Conservation (phyloP, 441 rosid genomes). For the Pelargonium cotyledonis region DNA sequence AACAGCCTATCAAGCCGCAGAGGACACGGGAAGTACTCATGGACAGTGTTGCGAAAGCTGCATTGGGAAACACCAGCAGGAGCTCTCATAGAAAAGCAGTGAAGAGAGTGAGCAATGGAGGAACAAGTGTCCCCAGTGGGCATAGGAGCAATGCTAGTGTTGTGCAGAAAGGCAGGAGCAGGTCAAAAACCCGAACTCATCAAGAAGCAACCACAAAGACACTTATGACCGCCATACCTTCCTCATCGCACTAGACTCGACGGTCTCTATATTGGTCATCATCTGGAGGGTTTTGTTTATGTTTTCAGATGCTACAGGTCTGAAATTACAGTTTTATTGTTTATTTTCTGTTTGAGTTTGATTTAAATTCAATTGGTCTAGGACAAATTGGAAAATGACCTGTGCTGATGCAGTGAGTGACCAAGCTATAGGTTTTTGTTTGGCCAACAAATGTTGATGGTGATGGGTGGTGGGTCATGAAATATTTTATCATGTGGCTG, state of each 20-base stretch:
- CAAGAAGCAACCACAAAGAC: conserved; percentile 29
- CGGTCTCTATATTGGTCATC: not conserved
- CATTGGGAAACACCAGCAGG: conserved; percentile 41
- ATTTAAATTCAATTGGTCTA: not conserved
- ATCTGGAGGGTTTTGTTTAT: not conserved
- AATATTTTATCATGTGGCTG: not conserved
- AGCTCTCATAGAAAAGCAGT: conserved; percentile 35
- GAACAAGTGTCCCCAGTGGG: conserved; percentile 24
- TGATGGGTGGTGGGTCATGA: not conserved
- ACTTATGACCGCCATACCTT: conserved; percentile 25
- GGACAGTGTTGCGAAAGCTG: conserved; percentile 73
- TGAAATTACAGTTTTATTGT: not conserved
- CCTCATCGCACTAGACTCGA: conserved; percentile 25
- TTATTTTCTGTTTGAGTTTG: not conserved
- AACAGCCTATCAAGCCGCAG: conserved; percentile 70
- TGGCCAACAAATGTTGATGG: not conserved
- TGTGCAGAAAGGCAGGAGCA: conserved; percentile 32
- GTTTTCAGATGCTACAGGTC: not conserved
- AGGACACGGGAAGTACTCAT: conserved; percentile 63
- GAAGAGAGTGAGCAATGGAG: conserved; percentile 29
- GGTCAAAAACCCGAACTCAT: conserved; percentile 35
- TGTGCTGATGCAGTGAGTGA: no score
- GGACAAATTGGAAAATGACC: no score
- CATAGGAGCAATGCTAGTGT: conserved; percentile 28
- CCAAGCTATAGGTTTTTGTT: not conserved